A percentile compares a stretch with the other conserved stretches of the same genome.
Conservation (phyloP, 2,329 filamentous ascomycete species). For the Lachnellula suecica region DNA sequence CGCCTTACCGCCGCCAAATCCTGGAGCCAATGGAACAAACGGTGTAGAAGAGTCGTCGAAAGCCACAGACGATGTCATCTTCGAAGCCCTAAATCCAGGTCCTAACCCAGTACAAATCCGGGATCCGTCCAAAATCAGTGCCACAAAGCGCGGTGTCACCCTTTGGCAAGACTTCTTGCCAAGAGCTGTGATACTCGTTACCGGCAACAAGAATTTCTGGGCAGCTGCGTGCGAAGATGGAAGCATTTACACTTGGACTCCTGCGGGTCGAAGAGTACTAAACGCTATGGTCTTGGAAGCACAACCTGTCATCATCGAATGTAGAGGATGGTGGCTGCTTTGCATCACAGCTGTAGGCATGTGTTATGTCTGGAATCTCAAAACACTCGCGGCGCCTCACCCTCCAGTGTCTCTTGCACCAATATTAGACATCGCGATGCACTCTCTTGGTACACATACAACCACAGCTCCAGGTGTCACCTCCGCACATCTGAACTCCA, state of each 20-base stretch:
- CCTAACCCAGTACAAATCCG: slow-evolving; percentile 59
- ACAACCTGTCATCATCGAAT: slow-evolving; percentile 91
- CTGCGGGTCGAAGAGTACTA: slow-evolving; percentile 80
- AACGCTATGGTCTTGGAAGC: slow-evolving; percentile 86
- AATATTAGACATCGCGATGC: slow-evolving; percentile 81
- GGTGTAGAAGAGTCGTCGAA: slow-evolving; percentile 61
- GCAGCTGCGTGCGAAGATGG: slow-evolving; percentile 92
- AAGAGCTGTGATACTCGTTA: slow-evolving; percentile 81
- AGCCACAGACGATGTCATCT: slow-evolving; percentile 67
- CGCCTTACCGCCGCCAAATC: slow-evolving; percentile 39
- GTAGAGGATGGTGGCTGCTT: slow-evolving; percentile 83
- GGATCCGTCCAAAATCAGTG: slow-evolving; percentile 81
- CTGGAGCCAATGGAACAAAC: slow-evolving; percentile 35
- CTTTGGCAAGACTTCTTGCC: slow-evolving; percentile 96
- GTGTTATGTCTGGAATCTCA: slow-evolving; percentile 92
- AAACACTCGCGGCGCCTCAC: slow-evolving; percentile 78
- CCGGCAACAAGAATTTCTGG: slow-evolving; percentile 90
- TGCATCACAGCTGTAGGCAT: slow-evolving; percentile 86
- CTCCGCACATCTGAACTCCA: slow-evolving; percentile 86
- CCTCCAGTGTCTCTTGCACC: slow-evolving; percentile 88
- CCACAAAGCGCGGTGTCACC: slow-evolving; percentile 75
- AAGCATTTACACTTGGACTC: slow-evolving; percentile 86
- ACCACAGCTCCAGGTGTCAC: slow-evolving; percentile 82
- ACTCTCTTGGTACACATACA: slow-evolving; percentile 72
- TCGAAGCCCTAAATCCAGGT: slow-evolving; percentile 85